A percentile compares a stretch with the other conserved stretches of the same genome.
phyloP scores from a whole-genome alignment of 2,329 filamentous ascomycete genomes.

The Calonectria pteridis region DNA sequence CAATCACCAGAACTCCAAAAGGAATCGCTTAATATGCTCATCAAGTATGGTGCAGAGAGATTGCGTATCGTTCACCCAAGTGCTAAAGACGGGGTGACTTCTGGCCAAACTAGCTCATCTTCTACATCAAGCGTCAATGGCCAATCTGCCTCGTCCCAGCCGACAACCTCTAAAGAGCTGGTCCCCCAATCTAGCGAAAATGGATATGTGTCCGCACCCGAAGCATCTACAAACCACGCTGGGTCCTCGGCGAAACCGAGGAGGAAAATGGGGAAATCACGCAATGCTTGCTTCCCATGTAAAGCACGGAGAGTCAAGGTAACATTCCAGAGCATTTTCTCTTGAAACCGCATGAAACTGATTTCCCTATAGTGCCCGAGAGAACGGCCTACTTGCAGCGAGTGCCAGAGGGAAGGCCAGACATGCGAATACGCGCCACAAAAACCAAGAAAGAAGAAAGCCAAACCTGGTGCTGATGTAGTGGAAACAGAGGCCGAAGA shows the following conservation, averaged over 20 bases:
- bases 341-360: not conserved
- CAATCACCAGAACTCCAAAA: constrained; percentile 68
- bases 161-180: constrained; percentile 49
- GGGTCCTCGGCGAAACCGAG: constrained; percentile 21
- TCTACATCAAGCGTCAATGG: constrained; percentile 39
- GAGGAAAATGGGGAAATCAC: constrained; percentile 45
- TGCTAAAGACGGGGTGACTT: constrained; percentile 48
- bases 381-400: constrained; percentile 54
- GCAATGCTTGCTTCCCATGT: constrained; percentile 53
- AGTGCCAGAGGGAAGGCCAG: constrained; percentile 49
- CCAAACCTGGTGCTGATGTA: constrained; percentile 34
- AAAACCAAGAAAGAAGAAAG: constrained; percentile 43
- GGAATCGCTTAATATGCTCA: constrained; percentile 68
- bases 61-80: constrained; percentile 68
- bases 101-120: constrained; percentile 44
- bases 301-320: constrained; percentile 56
- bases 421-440: constrained; percentile 56
- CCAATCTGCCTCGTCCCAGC: constrained; percentile 39
- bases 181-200: constrained; percentile 40
- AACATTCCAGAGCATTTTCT: constrained; percentile 7
- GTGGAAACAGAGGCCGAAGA: constrained; percentile 32
- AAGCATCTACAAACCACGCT: not conserved
- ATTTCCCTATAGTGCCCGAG: constrained; percentile 53
- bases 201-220: constrained; percentile 21
- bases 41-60: constrained; percentile 68